phyloP scores from a whole-genome alignment of 1,284 basidiomycete genomes.

The Tilletia caries region DNA sequence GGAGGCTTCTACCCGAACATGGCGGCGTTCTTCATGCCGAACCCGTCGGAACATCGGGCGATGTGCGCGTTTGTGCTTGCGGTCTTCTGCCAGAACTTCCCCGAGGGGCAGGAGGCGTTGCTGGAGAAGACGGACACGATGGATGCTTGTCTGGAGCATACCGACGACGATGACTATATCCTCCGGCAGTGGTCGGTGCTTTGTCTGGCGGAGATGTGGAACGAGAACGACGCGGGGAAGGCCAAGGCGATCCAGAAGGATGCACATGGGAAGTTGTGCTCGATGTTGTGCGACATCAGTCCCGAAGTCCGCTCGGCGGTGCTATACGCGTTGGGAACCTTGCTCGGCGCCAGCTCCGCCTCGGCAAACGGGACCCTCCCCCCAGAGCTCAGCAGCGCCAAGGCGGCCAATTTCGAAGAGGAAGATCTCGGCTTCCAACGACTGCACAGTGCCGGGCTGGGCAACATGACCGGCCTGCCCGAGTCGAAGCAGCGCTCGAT shows the following conservation, averaged over 20 bases:
- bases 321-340: conserved; percentile 85
- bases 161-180: conserved; percentile 82
- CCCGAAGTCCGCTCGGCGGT: conserved; percentile 90
- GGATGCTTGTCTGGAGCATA: conserved; percentile 77
- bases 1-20: neutral
- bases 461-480: conserved; percentile 71
- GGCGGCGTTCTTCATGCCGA: conserved; percentile 64
- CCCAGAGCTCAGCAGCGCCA: neutral
- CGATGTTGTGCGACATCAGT: conserved; percentile 78
- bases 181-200: conserved; percentile 90
- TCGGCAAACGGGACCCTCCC: conserved; percentile 3
- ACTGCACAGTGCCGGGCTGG: conserved; percentile 70
- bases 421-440: conserved; percentile 17
- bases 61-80: conserved; percentile 98
- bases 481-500: conserved; percentile 68
- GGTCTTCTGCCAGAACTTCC: conserved; percentile 84
- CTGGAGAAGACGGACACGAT: conserved; percentile 75
- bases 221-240: conserved; percentile 84
- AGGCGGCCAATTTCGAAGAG: conserved; percentile 17
- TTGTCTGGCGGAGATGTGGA: conserved; percentile 95
- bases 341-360: conserved; percentile 70
- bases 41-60: conserved; percentile 91
- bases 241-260: conserved; percentile 75
- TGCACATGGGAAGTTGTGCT: conserved; percentile 81
- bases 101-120: conserved; percentile 80